Conservation (phyloP, 768 basidiomycete species). For the Lenzites betulinus region DNA sequence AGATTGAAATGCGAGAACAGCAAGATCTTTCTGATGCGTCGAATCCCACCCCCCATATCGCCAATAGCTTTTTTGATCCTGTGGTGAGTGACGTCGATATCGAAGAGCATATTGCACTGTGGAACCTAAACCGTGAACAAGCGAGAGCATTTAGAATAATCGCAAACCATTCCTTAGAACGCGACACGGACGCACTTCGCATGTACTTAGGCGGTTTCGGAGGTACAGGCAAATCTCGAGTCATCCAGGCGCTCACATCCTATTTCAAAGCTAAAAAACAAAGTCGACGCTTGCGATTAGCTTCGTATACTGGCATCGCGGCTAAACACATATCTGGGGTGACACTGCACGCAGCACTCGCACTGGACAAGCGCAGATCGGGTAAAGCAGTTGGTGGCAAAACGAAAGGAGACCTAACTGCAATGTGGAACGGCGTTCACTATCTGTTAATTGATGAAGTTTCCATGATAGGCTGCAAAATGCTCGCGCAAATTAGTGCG, state of each 20-base stretch:
- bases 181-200: background rate
- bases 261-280: background rate
- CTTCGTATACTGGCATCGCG: background rate
- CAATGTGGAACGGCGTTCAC: background rate
- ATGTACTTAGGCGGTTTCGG: conserved; percentile 3
- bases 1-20: too few relatives aligned
- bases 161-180: background rate
- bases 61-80: background rate
- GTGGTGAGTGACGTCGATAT: background rate
- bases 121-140: conserved; percentile 2
- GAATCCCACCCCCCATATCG: background rate
- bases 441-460: background rate
- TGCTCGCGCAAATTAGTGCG: background rate
- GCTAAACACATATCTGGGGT: background rate
- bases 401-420: background rate
- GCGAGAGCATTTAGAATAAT: conserved; percentile 5
- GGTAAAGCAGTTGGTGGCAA: background rate
- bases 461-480: background rate
- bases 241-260: conserved; percentile 13
- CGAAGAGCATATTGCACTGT: background rate
- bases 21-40: too few relatives aligned
- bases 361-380: background rate
- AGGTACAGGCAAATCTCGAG: conserved; percentile 4
- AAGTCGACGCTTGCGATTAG: background rate
- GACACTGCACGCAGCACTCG: background rate